These are phyloP conservation scores for Ceratocystiopsis sp. DNA, from an alignment of 2,329 filamentous ascomycete species.

Conservation along the genomic window DNA sequence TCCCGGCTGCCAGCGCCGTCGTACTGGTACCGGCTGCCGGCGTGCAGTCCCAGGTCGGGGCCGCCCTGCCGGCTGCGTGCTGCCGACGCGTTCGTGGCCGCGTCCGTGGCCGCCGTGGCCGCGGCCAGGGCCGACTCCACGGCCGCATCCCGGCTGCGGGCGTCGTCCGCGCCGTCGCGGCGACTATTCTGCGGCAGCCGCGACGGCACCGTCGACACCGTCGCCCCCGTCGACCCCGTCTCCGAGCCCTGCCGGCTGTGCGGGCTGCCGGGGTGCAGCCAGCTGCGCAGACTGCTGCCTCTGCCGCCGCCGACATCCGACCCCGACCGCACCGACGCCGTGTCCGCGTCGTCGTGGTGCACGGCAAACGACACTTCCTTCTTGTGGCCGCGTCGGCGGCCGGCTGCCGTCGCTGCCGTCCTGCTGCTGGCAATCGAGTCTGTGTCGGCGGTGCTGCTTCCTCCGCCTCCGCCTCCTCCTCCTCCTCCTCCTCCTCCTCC, in stretches of 20 bases:
- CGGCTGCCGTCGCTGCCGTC: too few species aligned
- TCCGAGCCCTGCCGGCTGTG: slow-evolving; percentile 11
- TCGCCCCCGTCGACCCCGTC: slow-evolving; percentile 5
- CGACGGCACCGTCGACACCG: neutral
- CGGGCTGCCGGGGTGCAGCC: slow-evolving; percentile 4
- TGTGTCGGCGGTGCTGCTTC: slow-evolving; percentile 72
- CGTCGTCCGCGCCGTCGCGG: too few species aligned
- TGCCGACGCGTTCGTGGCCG: too few species aligned
- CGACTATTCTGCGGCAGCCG: too few species aligned
- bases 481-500: too few species aligned
- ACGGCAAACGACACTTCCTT: slow-evolving; percentile 58
- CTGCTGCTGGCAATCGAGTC: slow-evolving; percentile 43
- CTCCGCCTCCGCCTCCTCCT: too few species aligned
- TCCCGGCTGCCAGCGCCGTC: neutral
- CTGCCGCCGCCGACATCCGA: slow-evolving; percentile 4
- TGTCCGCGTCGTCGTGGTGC: slow-evolving; percentile 27
- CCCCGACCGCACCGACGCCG: slow-evolving; percentile 19
- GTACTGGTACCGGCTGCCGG: neutral
- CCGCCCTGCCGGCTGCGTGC: too few species aligned
- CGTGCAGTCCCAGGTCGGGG: too few species aligned
- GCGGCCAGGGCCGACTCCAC: neutral
- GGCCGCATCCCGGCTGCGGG: neutral
- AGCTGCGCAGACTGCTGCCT: slow-evolving; percentile 4
- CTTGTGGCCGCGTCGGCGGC: too few species aligned
- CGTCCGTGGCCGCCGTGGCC: slow-evolving; percentile 3